Evolutionary conservation across 805 yeast species (phyloP).

Genomic region (Wickerhamomyces strasburgensis): DNA sequence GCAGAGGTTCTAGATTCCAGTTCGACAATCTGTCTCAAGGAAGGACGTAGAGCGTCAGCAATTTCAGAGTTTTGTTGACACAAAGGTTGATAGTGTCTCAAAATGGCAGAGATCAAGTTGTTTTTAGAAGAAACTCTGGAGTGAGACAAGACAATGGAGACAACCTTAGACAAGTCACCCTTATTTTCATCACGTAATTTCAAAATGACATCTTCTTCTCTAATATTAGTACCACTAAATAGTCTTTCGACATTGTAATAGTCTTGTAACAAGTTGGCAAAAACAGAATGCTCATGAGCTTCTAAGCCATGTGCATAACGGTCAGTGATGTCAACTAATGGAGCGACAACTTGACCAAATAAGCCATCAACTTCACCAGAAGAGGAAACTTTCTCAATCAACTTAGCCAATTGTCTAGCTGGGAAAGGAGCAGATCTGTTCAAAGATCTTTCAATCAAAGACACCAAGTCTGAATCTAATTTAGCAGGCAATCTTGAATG

Average conservation of each 20-base stretch:
- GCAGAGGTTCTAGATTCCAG: slow-evolving; percentile 88
- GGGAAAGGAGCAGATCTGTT: slow-evolving; percentile 84
- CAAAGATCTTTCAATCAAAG: slow-evolving; percentile 60
- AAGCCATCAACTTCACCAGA: slow-evolving; percentile 49
- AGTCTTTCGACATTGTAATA: slow-evolving; percentile 74
- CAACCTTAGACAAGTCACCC: slow-evolving; percentile 68
- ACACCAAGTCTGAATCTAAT: slow-evolving; percentile 62
- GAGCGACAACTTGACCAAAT: slow-evolving; percentile 59
- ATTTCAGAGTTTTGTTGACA: slow-evolving; percentile 68
- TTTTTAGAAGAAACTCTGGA: slow-evolving; percentile 91
- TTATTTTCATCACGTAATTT: slow-evolving; percentile 83
- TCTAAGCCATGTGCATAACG: slow-evolving; percentile 70
- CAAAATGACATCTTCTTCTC: slow-evolving; percentile 88
- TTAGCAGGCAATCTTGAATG: slow-evolving; percentile 84
- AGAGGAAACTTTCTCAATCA: slow-evolving; percentile 56
- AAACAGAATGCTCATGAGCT: slow-evolving; percentile 77
- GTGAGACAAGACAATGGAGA: slow-evolving; percentile 75
- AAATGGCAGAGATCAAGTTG: slow-evolving; percentile 79
- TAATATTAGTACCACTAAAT: slow-evolving; percentile 68
- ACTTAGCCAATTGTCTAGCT: slow-evolving; percentile 73
- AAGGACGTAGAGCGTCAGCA: slow-evolving; percentile 61
- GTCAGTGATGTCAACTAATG: slow-evolving; percentile 65
- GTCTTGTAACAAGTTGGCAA: slow-evolving; percentile 62
- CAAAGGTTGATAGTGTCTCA: slow-evolving; percentile 75
- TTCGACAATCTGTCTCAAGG: slow-evolving; percentile 77